These are phyloP conservation scores for Zymoseptoria pseudotritici DNA, from an alignment of 2,329 filamentous ascomycete genomes.

Conservation along the genomic window DNA sequence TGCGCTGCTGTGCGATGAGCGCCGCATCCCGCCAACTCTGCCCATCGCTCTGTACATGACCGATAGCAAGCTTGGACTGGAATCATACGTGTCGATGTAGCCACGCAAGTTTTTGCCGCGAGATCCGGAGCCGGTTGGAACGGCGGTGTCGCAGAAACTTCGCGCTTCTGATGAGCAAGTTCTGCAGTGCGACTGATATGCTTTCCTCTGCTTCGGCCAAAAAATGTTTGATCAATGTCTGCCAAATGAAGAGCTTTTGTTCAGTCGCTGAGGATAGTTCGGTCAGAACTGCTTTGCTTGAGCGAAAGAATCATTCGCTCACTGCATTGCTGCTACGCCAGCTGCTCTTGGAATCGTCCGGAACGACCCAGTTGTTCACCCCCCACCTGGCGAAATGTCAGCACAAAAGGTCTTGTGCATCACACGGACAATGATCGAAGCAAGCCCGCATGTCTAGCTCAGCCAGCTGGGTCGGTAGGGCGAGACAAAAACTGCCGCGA, in stretches of 20 bases:
- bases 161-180: too few relatives aligned
- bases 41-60: neutral
- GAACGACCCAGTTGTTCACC: slow-evolving; percentile 83
- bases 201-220: neutral
- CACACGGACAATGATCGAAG: neutral
- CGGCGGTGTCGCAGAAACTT: too few relatives aligned
- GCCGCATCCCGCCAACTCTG: neutral
- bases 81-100: too few relatives aligned
- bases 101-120: neutral
- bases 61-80: neutral
- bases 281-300: neutral
- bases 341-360: slow-evolving; percentile 26
- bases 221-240: neutral
- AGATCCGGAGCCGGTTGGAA: neutral
- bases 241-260: neutral
- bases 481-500: neutral
- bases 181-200: too few relatives aligned
- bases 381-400: slow-evolving; percentile 51
- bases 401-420: neutral
- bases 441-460: neutral
- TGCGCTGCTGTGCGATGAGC: neutral
- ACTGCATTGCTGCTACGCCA: neutral
- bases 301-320: slow-evolving; percentile 8
- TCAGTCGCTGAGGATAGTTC: neutral
- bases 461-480: too few relatives aligned